Base-by-base conservation (phyloP, 345 rosid genomes). In the Hypericum perforatum region DNA sequence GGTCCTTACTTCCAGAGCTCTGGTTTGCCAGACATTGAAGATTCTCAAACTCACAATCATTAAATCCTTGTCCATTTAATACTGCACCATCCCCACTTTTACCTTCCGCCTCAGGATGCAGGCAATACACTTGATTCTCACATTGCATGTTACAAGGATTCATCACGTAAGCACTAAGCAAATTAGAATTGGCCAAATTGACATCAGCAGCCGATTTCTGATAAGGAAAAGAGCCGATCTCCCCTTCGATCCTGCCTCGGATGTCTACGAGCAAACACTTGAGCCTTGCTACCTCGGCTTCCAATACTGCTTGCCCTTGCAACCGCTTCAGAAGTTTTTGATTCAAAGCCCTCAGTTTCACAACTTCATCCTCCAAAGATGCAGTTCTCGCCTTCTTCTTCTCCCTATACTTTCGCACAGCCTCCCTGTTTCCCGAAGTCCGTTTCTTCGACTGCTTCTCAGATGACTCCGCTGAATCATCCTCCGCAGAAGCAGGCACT, bases 181-280 rank as follows among this genome's bases (percentile, higher is more conserved):
- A 6, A 29, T 68, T 76, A 37, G 69, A 13, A 65, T 58, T 70
- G 4, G 77, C 65, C 57, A 76, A 37, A 58, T 68, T 77, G 14
- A 69, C 60, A 70, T 65, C 67, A 67, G 40, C 46, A 38, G 64
- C 43, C 0, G 85, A 53, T 63, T 86, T 92, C 76, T 89, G 97
- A 65, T 92, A 89, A 14, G 99, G 99, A 63, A 92, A 92, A 14
- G 89, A 65, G 14, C 99, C 97, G 45, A 92, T 92, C 67, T 89
- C 99, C 55, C 99, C 97, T 61, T 92, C 99, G 6, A 92, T 92
- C 63, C 99, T 80, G 16, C 99, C 98, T 51, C 95, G 75, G 11
- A 92, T 76, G 56, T 92, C 98, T 51, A 89, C 97, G 63, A 89
- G 96, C 76, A 92, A 74, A 76, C 97, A 94, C 78, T 94, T 94